Evolutionary conservation across 495 filamentous ascomycete species (phyloP), one percentile per base, ranked within the genome.

Genomic region (Beverwykella pulmonaria): DNA sequence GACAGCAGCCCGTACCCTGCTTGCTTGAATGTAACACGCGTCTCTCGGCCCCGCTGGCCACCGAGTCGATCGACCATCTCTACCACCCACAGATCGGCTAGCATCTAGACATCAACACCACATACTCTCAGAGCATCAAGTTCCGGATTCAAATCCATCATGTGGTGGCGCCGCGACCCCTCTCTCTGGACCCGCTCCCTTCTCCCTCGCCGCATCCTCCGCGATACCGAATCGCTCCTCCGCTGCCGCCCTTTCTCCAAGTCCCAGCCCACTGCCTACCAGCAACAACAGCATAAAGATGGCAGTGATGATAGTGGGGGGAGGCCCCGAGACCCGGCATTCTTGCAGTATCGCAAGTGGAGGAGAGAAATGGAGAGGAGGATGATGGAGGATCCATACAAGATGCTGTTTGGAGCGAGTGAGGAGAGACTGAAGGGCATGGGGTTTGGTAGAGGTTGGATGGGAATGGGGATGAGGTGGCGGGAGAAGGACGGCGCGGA

Each of bases 231-330:
- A n/a, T 44, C 39, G 8, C 2, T 14, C 39, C 39, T 44, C 39
- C 39, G 39, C 39, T 15, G n/a, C 25, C 65, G 65, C 19, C 55
- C 49, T 59, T 68, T 68, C 59, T 68, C 59, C 25, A 61, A 53
- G 32, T 48, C 65, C 32, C 48, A 55, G 25, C 19, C 48, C 4
- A 3, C n/a, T 10, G 7, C 49, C 7, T 49, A 58, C 1, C 65
- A 68, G 48, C 65, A 68, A 29, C 30, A 68, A 44, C 30, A 34
- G 44, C 23, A 25, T 7, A 23, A 30, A 39, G 17, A 36, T 53
- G 8, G 52, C 59, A 30, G 50, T 32, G 65, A 47, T n/a, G 14
- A 63, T 1, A 50, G 52, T n/a, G 50, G 63, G 20, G 27, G 50
- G n/a, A n/a, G n/a, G n/a, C n/a, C n/a, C n/a, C n/a, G n/a, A n/a